Evolutionary conservation across 1,139 yeast species (phyloP), one percentile per base, ranked within the genome.

Genomic region (Kazachstania sp.): DNA sequence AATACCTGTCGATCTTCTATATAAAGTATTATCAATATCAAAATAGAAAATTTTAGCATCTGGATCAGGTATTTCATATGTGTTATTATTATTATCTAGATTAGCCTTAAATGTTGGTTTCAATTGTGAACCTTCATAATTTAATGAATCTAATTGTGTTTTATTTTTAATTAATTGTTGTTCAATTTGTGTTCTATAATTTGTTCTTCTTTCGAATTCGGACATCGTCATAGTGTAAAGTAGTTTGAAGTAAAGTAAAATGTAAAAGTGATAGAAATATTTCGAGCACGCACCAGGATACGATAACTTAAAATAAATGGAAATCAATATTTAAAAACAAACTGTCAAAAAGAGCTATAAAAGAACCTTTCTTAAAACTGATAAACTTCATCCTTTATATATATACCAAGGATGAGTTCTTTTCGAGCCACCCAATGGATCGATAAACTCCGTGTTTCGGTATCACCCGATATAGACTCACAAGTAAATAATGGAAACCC

Each of bases 11-110:
- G 86, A 78, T 54, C 88, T 72, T 45, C 77, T 74, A 66, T 92
- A 92, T 45, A 92, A 74, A 57, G 95, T 86, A 66, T 92, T 92
- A 67, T 92, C 97, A 46, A 92, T 86, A 63, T 92, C 98, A 59
- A 92, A 92, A 65, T 79, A 87, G 67, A 92, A 85, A 42, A 86
- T 82, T 34, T 53, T 60, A 16, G 55, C 30, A 39, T 59, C 48
- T 3, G 59, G 47, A 42, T 53, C 50, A 45, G 3, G 54, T 64
- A 45, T 8, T 11, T 15, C 39, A 23, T 18, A 20, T 5, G 39
- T 20, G 1, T 15, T 3, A 1, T 49, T 51, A 20, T 37, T 51
- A 48, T 38, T 54, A 45, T 20, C 51, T 47, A 37, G 51, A 47
- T 47, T 67, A 48, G 49, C 58, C 6, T 54, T 55, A 37, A 61